phyloP scores from a whole-genome alignment of 2,329 filamentous ascomycete genomes.

The Trichophyton verrucosum region DNA sequence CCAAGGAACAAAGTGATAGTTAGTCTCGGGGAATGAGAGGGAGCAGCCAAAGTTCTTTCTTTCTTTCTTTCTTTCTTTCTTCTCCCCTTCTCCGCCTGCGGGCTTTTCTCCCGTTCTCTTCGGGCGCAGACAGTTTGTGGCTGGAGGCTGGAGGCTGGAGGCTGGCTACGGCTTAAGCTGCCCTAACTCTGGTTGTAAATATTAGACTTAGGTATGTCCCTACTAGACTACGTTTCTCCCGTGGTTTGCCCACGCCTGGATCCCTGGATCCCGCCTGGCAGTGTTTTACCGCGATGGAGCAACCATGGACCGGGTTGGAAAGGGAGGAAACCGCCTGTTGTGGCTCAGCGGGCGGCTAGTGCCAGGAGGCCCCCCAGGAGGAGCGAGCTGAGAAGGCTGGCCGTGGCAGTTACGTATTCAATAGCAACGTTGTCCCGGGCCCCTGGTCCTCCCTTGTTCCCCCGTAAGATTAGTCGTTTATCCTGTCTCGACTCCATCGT shows the following conservation, averaged over 20 bases:
- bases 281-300: not conserved
- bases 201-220: not conserved
- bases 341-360: not conserved
- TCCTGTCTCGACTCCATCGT: not conserved
- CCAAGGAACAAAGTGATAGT: not conserved
- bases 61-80: not conserved
- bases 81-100: not conserved
- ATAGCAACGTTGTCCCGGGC: not conserved
- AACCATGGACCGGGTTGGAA: not conserved
- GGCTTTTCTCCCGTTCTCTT: not conserved
- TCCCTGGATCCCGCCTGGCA: constrained; percentile 1
- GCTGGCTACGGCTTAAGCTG: not conserved
- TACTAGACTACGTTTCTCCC: not conserved
- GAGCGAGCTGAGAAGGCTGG: not conserved
- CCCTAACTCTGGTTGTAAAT: not conserved
- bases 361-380: not conserved
- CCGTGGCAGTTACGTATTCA: not conserved
- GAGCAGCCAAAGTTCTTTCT: not conserved
- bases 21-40: no score
- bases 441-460: not conserved
- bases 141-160: not conserved
- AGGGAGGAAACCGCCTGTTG: not conserved
- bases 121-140: not conserved
- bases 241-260: not conserved
- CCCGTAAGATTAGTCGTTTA: not conserved